A percentile compares a stretch with the other conserved stretches of the same genome.
Evolutionary conservation across 352 stramenopile genomes (phyloP).

Genomic region (Globisporangium paroecandrum): DNA sequence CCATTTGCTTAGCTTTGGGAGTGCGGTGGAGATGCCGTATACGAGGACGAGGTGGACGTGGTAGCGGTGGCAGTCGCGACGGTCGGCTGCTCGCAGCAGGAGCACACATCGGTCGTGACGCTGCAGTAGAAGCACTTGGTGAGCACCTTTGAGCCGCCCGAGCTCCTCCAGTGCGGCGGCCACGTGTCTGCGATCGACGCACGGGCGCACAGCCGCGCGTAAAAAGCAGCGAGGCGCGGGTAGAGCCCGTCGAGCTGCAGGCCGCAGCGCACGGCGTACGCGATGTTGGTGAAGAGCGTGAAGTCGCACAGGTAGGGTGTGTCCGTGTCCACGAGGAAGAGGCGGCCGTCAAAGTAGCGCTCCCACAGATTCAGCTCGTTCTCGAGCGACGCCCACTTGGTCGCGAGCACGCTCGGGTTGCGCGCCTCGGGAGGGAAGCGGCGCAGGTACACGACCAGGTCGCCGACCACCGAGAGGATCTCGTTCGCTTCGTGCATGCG

Average conservation of each 20-base stretch:
- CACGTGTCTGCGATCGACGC: conserved; percentile 74
- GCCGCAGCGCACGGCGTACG: conserved; percentile 81
- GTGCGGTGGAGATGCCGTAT: conserved; percentile 5
- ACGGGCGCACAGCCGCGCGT: conserved; percentile 66
- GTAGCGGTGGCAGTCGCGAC: conserved; percentile 3
- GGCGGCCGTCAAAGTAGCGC: conserved; percentile 50
- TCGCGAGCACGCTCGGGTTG: conserved; percentile 52
- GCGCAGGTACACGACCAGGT: conserved; percentile 77
- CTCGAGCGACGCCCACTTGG: conserved; percentile 71
- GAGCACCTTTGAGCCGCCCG: conserved; percentile 71
- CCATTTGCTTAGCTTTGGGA: not conserved
- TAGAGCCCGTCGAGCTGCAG: conserved; percentile 80
- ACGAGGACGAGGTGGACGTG: conserved; percentile 1
- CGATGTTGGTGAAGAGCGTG: conserved; percentile 84
- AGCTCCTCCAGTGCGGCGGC: conserved; percentile 81
- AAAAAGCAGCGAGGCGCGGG: conserved; percentile 73
- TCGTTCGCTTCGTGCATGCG: conserved; percentile 81
- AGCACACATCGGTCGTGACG: conserved; percentile 21
- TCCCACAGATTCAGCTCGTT: conserved; percentile 78
- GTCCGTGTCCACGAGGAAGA: conserved; percentile 62
- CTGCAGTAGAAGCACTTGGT: conserved; percentile 74
- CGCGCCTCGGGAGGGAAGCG: conserved; percentile 59
- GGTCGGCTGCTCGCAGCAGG: conserved; percentile 7
- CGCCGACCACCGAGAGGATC: conserved; percentile 78
- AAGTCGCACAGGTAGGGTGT: conserved; percentile 74